Evolutionary conservation across 306 rosid species (phyloP), one percentile per base, ranked within the genome.

Genomic region (Spatholobus suberectus): DNA sequence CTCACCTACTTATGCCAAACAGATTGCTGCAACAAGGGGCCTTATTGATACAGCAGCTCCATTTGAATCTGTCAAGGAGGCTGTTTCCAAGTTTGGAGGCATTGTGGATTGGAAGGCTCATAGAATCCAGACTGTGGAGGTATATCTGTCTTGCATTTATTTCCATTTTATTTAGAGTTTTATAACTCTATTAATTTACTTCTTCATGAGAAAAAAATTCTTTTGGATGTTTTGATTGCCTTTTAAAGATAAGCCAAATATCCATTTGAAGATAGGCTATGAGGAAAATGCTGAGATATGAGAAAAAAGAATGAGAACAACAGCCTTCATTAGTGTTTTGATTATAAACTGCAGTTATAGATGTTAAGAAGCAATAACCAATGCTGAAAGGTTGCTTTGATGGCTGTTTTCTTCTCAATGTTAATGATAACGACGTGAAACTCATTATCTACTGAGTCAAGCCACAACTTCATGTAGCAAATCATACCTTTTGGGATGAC

Each of bases 81-180:
- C 97, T 69, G 99, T 96, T 83, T 92, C 99, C 57, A 94, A 92
- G 82, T 94, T 91, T 77, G 99, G 99, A 83, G 99, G 98, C 77
- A 96, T 94, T 78, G 97, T 94, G 43, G 97, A 96, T 71, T 96
- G 99, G 99, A 96, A 96, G 85, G 98, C 99, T 75, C 99, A 96
- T 84, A 87, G 86, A 85, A 82, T 86, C 76, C 93, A 88, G 57
- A 89, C 98, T 4, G 94, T 92, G 38, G 97, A 94, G 97, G 99
- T 96, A 91, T 73, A 73, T 32, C 66, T 82, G 8, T 70, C 70
- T 37, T 77, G 21, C 40, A 26, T 46, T 43, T 58, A 2, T 18
- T 21, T 70, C 55, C 23, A 8, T 12, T 47, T 46, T 24, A 51
- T 24, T 58, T 38, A 78, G 67, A 26, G 21, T 54, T 73, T 23